These are phyloP conservation scores for Andrographis paniculata DNA, from an alignment of 305 asterid genomes.

Conservation along the genomic window DNA sequence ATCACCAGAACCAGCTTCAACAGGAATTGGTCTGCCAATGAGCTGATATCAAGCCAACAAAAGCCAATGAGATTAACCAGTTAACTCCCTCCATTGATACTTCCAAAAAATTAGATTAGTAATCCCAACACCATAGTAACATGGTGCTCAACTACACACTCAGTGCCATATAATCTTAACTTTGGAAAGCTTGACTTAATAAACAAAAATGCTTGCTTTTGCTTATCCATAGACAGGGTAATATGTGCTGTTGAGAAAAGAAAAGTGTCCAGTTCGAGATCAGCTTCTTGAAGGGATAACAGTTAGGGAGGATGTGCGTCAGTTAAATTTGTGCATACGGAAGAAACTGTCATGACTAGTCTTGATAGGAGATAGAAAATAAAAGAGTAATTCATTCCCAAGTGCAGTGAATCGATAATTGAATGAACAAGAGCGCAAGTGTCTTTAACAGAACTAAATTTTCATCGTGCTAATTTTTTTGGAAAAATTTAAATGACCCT, in stretches of 20 bases:
- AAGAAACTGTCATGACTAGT: background rate
- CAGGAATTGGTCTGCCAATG: constrained; percentile 88
- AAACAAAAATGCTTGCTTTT: background rate
- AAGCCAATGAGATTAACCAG: constrained; percentile 21
- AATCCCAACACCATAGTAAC: background rate
- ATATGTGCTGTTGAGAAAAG: too few relatives aligned
- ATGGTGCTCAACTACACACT: background rate
- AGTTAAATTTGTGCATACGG: too few relatives aligned
- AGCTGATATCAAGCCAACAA: constrained; percentile 44
- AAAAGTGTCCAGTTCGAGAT: too few relatives aligned
- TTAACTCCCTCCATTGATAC: too few relatives aligned
- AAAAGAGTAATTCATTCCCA: background rate
- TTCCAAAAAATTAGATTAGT: background rate
- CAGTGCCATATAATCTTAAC: background rate
- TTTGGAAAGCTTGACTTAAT: background rate
- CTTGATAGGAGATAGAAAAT: background rate
- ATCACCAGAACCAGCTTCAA: constrained; percentile 78
- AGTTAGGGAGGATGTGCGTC: too few relatives aligned
- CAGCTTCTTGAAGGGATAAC: too few relatives aligned
- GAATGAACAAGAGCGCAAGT: too few relatives aligned
- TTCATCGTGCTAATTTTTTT: too few relatives aligned
- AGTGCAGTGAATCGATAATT: background rate
- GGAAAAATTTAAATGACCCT: too few relatives aligned
- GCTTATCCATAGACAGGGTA: too few relatives aligned
- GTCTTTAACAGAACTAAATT: too few relatives aligned